A percentile compares a stretch with the other conserved stretches of the same genome.
phyloP scores from a whole-genome alignment of 306 rosid species.

The Trichosanthes cucumerina region DNA sequence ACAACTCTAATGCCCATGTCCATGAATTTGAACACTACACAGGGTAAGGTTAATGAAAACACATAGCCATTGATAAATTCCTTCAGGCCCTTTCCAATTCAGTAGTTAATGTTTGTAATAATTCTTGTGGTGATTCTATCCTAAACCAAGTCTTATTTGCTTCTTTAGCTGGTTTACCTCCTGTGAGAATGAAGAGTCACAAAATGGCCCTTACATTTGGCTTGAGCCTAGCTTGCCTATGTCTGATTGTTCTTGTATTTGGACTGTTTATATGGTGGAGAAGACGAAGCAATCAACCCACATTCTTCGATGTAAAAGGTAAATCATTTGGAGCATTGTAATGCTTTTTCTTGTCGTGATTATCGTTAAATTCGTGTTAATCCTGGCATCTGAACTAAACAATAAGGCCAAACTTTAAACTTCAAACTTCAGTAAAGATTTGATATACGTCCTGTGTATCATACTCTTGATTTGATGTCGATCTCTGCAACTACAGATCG shows the following conservation, averaged over 20 bases:
- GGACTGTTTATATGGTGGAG: slow-evolving; percentile 76
- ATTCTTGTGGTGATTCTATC: background rate
- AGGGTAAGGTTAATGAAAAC: slow-evolving; percentile 29
- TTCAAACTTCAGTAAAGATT: background rate
- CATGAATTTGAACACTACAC: slow-evolving; percentile 69
- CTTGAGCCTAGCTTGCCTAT: slow-evolving; percentile 76
- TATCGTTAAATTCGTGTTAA: background rate
- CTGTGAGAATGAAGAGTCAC: slow-evolving; percentile 47
- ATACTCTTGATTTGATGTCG: background rate
- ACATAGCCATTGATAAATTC: slow-evolving; percentile 1
- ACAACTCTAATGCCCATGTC: slow-evolving; percentile 76
- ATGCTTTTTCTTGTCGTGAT: background rate
- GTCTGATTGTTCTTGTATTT: slow-evolving; percentile 61
- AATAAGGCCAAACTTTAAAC: background rate
- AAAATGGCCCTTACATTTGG: slow-evolving; percentile 80
- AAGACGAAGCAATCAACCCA: slow-evolving; percentile 56
- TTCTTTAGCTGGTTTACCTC: slow-evolving; percentile 39
- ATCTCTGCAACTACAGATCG: slow-evolving; percentile 30
- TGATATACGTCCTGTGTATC: background rate
- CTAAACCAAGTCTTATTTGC: slow-evolving; percentile 29
- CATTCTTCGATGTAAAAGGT: slow-evolving; percentile 90
- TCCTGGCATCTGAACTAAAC: background rate
- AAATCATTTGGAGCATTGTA: background rate
- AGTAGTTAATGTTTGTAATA: background rate
- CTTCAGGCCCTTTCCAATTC: background rate